These are phyloP conservation scores for Populus deltoides DNA, from an alignment of 345 rosid species.

Conservation along the genomic window DNA sequence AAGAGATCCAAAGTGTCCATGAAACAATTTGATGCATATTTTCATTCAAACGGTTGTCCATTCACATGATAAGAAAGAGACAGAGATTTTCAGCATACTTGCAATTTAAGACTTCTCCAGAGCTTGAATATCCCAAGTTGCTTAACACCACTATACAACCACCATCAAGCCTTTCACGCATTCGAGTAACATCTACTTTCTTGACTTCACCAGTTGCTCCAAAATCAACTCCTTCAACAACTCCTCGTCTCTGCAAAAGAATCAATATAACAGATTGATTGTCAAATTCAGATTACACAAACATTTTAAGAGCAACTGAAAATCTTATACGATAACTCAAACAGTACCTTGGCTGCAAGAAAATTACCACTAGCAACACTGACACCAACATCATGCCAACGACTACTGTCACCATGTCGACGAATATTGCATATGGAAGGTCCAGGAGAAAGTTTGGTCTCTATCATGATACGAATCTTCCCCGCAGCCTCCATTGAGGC, in stretches of 20 bases:
- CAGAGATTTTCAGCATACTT: conserved; percentile 48
- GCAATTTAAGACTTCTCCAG: conserved; percentile 97
- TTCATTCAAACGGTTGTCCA: not conserved
- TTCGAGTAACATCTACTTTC: conserved; percentile 76
- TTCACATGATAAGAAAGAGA: not conserved
- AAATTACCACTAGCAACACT: conserved; percentile 96
- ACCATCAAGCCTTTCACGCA: conserved; percentile 81
- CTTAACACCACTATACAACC: conserved; percentile 78
- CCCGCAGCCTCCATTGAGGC: conserved; percentile 98
- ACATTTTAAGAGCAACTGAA: not conserved
- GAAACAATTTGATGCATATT: not conserved
- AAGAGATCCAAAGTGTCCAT: not conserved
- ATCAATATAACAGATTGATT: conserved; percentile 1
- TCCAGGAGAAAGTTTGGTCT: conserved; percentile 95
- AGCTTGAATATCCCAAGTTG: conserved; percentile 89
- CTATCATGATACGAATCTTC: conserved; percentile 77
- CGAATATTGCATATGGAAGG: conserved; percentile 81
- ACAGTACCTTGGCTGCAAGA: conserved; percentile 85
- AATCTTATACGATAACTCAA: not conserved
- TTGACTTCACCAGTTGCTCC: conserved; percentile 96
- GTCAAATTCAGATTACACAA: too few relatives aligned
- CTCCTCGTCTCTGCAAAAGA: conserved; percentile 78
- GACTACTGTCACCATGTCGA: conserved; percentile 88
- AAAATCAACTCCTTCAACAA: conserved; percentile 86
- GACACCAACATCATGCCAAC: conserved; percentile 85